phyloP scores from a whole-genome alignment of 768 basidiomycete species.

The Terana coerulea region DNA sequence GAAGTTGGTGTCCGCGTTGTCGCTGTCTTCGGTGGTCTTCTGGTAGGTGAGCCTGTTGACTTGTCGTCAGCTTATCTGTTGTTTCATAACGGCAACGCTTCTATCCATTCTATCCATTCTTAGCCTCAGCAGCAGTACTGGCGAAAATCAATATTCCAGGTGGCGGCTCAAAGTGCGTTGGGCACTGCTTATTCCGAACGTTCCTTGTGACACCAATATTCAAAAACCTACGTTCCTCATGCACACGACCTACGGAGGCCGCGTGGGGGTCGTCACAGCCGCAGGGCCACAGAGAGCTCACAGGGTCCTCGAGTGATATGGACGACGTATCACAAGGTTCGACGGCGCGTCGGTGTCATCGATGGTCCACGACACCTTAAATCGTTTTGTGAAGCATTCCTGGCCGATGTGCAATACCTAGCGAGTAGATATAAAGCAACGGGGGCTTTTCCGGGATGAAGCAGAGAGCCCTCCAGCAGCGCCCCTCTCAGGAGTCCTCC shows the following conservation, averaged over 20 bases:
- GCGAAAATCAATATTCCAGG: not conserved
- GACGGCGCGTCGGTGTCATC: not conserved
- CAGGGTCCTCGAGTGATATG: not conserved
- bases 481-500: conserved; percentile 1
- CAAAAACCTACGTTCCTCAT: not conserved
- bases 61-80: not conserved
- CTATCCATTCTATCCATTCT: conserved; percentile 1
- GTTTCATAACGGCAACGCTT: not conserved
- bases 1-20: conserved; percentile 1
- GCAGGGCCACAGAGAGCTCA: too few relatives aligned
- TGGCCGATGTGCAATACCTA: too few relatives aligned
- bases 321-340: conserved; percentile 2
- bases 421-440: not conserved
- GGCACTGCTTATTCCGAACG: not conserved
- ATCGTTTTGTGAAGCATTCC: too few relatives aligned
- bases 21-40: not conserved
- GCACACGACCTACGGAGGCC: not conserved
- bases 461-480: conserved; percentile 1
- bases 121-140: not conserved
- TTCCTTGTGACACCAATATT: not conserved
- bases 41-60: conserved; percentile 2
- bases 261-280: not conserved
- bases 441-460: not conserved
- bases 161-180: not conserved
- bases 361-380: not conserved